A percentile compares a stretch with the other conserved stretches of the same genome.
Conservation (phyloP, 805 yeast species). For the Candida golubevii region DNA sequence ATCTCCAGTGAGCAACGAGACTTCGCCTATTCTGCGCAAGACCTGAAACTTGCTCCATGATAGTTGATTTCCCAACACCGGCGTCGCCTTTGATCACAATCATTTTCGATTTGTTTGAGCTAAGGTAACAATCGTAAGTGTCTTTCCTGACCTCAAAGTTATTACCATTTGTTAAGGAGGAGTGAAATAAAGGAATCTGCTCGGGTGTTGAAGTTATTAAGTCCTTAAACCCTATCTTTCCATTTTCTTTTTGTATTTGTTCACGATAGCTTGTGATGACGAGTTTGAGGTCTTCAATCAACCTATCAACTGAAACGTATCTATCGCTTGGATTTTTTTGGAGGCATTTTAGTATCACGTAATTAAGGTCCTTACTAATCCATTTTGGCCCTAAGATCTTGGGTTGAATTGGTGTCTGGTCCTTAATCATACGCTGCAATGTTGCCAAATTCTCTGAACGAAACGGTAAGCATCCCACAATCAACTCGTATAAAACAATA, state of each 20-base stretch:
- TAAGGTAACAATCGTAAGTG: slow-evolving; percentile 5
- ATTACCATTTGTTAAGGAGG: slow-evolving; percentile 6
- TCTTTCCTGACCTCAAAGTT: neutral
- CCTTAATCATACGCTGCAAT: slow-evolving; percentile 37
- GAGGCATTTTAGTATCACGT: slow-evolving; percentile 39
- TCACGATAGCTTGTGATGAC: slow-evolving; percentile 19
- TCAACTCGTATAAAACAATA: slow-evolving; percentile 45
- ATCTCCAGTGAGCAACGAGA: slow-evolving; percentile 31
- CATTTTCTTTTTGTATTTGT: slow-evolving; percentile 1
- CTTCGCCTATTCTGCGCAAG: slow-evolving; percentile 28
- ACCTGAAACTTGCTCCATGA: slow-evolving; percentile 36
- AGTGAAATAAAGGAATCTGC: slow-evolving; percentile 10
- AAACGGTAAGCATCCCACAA: slow-evolving; percentile 44
- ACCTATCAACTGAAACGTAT: slow-evolving; percentile 29
- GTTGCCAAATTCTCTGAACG: slow-evolving; percentile 35
- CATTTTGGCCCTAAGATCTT: slow-evolving; percentile 22
- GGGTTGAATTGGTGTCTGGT: slow-evolving; percentile 41
- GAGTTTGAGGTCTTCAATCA: slow-evolving; percentile 34
- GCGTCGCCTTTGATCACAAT: slow-evolving; percentile 36
- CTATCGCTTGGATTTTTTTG: slow-evolving; percentile 39
- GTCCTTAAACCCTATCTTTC: slow-evolving; percentile 3
- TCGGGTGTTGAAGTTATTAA: neutral
- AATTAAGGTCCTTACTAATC: slow-evolving; percentile 30
- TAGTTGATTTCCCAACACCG: slow-evolving; percentile 45
- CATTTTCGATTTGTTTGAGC: slow-evolving; percentile 16